Evolutionary conservation across 2,329 filamentous ascomycete species (phyloP).

Genomic region (Pyrenophora tritici-repentis): DNA sequence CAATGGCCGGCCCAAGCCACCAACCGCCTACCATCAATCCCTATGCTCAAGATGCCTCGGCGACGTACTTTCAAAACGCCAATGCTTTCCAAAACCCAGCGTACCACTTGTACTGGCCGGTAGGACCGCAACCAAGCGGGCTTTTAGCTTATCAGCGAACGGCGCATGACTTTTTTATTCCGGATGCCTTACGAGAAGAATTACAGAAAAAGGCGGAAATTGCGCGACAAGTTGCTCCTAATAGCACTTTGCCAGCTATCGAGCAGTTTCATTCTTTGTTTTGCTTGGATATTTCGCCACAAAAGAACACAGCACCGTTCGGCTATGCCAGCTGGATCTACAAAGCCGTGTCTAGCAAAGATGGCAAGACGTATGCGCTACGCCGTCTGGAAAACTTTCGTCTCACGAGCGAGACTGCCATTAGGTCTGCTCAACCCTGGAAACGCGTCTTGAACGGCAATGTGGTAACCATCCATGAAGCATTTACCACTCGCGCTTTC

Average conservation of each 20-base stretch:
- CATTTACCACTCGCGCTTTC: slow-evolving; percentile 91
- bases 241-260: slow-evolving; percentile 73
- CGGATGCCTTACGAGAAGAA: slow-evolving; percentile 84
- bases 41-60: slow-evolving; percentile 73
- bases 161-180: slow-evolving; percentile 88
- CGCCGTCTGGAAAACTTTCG: slow-evolving; percentile 87
- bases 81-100: slow-evolving; percentile 60
- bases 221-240: slow-evolving; percentile 81
- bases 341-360: slow-evolving; percentile 87
- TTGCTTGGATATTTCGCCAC: slow-evolving; percentile 79
- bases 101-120: slow-evolving; percentile 90
- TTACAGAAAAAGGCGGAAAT: slow-evolving; percentile 88
- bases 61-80: slow-evolving; percentile 68
- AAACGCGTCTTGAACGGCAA: slow-evolving; percentile 80
- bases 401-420: slow-evolving; percentile 85
- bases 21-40: slow-evolving; percentile 59
- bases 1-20: slow-evolving; percentile 43
- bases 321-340: slow-evolving; percentile 93
- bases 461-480: slow-evolving; percentile 85
- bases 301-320: slow-evolving; percentile 79
- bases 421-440: slow-evolving; percentile 86
- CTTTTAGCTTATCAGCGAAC: slow-evolving; percentile 83
- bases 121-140: slow-evolving; percentile 81
- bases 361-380: slow-evolving; percentile 85
- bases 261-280: slow-evolving; percentile 93